Evolutionary conservation across 371 early-diverging fungal species (phyloP).

Genomic region (Zychaea mexicana): DNA sequence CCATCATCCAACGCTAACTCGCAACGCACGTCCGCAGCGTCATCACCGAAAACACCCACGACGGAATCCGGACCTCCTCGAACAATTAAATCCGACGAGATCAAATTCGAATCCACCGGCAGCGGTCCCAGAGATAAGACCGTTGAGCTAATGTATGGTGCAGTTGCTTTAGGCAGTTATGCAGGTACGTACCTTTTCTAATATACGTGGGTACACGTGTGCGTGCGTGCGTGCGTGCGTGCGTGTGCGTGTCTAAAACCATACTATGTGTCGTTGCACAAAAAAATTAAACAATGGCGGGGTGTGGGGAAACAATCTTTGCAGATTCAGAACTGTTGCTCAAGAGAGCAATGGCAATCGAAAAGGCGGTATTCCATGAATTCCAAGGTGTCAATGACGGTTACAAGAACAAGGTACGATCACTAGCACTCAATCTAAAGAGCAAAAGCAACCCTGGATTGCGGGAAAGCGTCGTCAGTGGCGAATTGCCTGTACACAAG

Average conservation of each 20-base stretch:
- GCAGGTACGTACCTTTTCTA: conserved; percentile 52
- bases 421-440: conserved; percentile 80
- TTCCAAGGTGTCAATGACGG: conserved; percentile 47
- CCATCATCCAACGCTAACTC: conserved; percentile 4
- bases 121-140: conserved; percentile 80
- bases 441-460: conserved; percentile 84
- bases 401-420: conserved; percentile 85
- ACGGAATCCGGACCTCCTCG: conserved; percentile 51
- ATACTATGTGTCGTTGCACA: background rate
- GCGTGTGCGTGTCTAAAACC: no score
- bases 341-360: conserved; percentile 68
- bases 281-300: background rate
- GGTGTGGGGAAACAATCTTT: background rate
- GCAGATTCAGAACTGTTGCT: conserved; percentile 68
- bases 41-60: conserved; percentile 25
- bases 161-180: conserved; percentile 73
- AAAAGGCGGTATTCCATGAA: conserved; percentile 64
- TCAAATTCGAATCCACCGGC: conserved; percentile 61
- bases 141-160: conserved; percentile 82
- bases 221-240: background rate
- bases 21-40: conserved; percentile 15
- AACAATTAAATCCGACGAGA: conserved; percentile 64
- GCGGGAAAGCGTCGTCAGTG: conserved; percentile 72
- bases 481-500: conserved; percentile 60
- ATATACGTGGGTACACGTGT: background rate